Evolutionary conservation across 2,329 filamentous ascomycete genomes (phyloP).

Genomic region (Ophiostoma sp.): DNA sequence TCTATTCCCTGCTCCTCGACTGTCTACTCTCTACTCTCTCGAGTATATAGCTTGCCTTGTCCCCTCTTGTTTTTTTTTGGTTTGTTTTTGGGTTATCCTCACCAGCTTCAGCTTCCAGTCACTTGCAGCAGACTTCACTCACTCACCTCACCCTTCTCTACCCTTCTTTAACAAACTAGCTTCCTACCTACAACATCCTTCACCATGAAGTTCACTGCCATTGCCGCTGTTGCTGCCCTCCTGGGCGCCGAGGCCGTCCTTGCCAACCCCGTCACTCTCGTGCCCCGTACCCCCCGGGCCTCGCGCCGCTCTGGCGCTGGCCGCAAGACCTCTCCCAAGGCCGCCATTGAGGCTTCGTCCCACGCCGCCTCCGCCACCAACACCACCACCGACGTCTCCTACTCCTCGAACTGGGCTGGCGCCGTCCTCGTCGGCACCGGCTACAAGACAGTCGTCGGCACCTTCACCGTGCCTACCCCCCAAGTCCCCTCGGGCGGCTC

Average conservation of each 20-base stretch:
- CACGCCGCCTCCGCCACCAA: slow-evolving; percentile 31
- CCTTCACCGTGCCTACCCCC: slow-evolving; percentile 31
- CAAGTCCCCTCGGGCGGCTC: slow-evolving; percentile 25
- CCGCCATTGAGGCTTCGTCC: slow-evolving; percentile 17
- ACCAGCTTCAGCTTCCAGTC: neutral
- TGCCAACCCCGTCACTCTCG: slow-evolving; percentile 43
- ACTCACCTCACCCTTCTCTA: neutral
- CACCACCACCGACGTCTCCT: slow-evolving; percentile 20
- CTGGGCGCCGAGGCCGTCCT: slow-evolving; percentile 38
- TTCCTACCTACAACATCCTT: neutral
- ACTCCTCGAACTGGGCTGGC: slow-evolving; percentile 42
- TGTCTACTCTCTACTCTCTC: neutral
- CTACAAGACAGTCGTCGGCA: slow-evolving; percentile 28
- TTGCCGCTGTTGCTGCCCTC: slow-evolving; percentile 31
- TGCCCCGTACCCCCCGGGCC: slow-evolving; percentile 37
- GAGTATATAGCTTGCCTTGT: slow-evolving; percentile 1
- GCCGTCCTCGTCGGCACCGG: slow-evolving; percentile 24
- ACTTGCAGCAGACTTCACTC: neutral
- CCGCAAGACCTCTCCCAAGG: slow-evolving; percentile 21
- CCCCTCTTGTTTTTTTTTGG: neutral
- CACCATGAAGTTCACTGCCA: slow-evolving; percentile 47
- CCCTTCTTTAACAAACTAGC: neutral
- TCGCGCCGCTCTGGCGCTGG: slow-evolving; percentile 30
- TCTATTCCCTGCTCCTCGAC: neutral
- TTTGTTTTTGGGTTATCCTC: neutral